Percentiles rank a stretch among this genome's conserved stretches.
These are phyloP conservation scores for Gossypium schwendimanii DNA, from an alignment of 441 rosid species.

Conservation along the genomic window DNA sequence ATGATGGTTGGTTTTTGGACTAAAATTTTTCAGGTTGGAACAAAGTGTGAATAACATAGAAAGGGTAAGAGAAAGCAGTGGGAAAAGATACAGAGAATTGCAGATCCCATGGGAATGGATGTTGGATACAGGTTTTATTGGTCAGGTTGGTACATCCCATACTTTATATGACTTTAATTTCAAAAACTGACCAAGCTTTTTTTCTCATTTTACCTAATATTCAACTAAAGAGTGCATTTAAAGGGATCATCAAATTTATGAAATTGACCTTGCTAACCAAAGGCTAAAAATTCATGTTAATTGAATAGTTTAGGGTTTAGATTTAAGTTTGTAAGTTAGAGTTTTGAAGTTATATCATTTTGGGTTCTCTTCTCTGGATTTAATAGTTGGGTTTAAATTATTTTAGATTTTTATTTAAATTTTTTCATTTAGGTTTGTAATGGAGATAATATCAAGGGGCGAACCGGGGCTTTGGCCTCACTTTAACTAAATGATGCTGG, in stretches of 20 bases:
- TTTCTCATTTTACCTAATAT: neutral
- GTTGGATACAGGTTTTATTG: conserved; percentile 53
- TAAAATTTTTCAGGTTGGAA: conserved; percentile 45
- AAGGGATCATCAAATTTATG: neutral
- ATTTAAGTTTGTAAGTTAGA: too few species aligned
- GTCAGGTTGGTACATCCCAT: conserved; percentile 44
- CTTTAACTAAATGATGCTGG: too few species aligned
- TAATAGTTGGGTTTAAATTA: too few species aligned
- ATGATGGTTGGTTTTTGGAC: neutral
- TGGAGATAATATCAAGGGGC: too few species aligned
- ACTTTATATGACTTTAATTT: neutral
- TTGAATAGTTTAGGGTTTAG: too few species aligned
- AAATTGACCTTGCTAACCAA: neutral
- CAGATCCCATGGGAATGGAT: conserved; percentile 78
- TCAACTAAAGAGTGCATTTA: neutral
- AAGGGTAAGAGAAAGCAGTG: conserved; percentile 41
- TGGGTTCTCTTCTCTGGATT: too few species aligned
- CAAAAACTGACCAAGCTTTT: neutral
- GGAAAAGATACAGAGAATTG: conserved; percentile 53
- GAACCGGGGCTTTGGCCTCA: too few species aligned
- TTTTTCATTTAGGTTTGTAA: too few species aligned
- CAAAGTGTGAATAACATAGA: conserved; percentile 43
- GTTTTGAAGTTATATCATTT: too few species aligned
- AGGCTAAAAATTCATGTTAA: neutral
- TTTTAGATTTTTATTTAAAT: too few species aligned